phyloP scores from a whole-genome alignment of 257 asterid genomes.

The Solanum clarkiae region DNA sequence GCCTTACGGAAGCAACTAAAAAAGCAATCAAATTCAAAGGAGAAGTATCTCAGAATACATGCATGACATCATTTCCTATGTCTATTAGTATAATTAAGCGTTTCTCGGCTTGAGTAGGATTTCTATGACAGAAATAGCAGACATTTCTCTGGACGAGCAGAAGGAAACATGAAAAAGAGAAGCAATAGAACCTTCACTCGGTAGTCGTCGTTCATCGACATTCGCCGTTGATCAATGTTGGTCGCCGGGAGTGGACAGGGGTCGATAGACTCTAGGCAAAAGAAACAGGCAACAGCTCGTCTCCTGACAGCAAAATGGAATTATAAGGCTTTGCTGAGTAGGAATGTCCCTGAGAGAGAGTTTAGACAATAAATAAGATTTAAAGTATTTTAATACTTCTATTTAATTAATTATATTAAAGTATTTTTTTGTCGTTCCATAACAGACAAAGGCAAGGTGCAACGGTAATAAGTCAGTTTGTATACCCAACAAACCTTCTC shows the following conservation, averaged over 20 bases:
- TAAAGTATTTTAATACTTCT: too few species aligned
- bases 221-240: not conserved
- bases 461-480: too few species aligned
- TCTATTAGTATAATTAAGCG: not conserved
- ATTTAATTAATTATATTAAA: too few species aligned
- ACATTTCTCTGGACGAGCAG: not conserved
- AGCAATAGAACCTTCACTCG: not conserved
- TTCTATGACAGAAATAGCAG: not conserved
- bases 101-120: not conserved
- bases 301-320: not conserved
- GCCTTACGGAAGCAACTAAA: not conserved
- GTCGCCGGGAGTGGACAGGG: not conserved
- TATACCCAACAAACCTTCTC: too few species aligned
- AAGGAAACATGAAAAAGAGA: not conserved
- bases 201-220: not conserved
- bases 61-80: not conserved
- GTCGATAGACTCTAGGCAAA: not conserved
- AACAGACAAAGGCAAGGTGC: too few species aligned
- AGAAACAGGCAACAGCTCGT: not conserved
- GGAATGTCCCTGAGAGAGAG: not conserved
- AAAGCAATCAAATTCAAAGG: not conserved
- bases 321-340: not conserved
- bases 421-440: too few species aligned
- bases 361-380: too few species aligned
- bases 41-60: not conserved